phyloP scores from a whole-genome alignment of 2,329 filamentous ascomycete genomes.

The Leptosphaerulina australis region DNA sequence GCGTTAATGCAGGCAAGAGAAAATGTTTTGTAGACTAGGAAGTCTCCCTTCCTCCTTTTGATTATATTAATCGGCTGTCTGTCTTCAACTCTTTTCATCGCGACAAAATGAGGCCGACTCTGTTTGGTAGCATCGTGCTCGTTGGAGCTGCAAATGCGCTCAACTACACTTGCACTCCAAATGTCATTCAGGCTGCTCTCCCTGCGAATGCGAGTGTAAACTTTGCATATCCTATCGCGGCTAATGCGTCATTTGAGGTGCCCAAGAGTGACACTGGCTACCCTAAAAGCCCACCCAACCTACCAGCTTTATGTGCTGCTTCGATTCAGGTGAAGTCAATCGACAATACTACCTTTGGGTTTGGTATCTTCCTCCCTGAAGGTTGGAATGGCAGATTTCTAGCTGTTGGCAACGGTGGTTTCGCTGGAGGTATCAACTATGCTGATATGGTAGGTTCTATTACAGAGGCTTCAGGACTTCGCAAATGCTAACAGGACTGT shows the following conservation, averaged over 20 bases:
- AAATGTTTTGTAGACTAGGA: neutral
- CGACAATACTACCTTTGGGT: slow-evolving; percentile 45
- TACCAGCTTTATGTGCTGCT: slow-evolving; percentile 49
- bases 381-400: slow-evolving; percentile 48
- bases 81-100: neutral
- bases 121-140: slow-evolving; percentile 27
- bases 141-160: slow-evolving; percentile 27
- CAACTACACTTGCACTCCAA: slow-evolving; percentile 44
- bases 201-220: slow-evolving; percentile 46
- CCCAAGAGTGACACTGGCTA: slow-evolving; percentile 49
- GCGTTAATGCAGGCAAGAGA: neutral
- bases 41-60: neutral
- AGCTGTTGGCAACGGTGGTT: slow-evolving; percentile 55
- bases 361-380: slow-evolving; percentile 49
- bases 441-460: slow-evolving; percentile 53
- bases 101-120: slow-evolving; percentile 23
- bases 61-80: neutral
- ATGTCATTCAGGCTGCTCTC: slow-evolving; percentile 43
- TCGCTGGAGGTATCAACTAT: slow-evolving; percentile 56
- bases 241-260: slow-evolving; percentile 49
- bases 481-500: neutral
- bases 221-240: slow-evolving; percentile 40
- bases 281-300: slow-evolving; percentile 46
- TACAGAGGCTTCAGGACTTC: no score
- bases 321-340: slow-evolving; percentile 47